Conservation (phyloP, 2,329 filamentous ascomycete genomes). For the Zasmidium citrigriseum region DNA sequence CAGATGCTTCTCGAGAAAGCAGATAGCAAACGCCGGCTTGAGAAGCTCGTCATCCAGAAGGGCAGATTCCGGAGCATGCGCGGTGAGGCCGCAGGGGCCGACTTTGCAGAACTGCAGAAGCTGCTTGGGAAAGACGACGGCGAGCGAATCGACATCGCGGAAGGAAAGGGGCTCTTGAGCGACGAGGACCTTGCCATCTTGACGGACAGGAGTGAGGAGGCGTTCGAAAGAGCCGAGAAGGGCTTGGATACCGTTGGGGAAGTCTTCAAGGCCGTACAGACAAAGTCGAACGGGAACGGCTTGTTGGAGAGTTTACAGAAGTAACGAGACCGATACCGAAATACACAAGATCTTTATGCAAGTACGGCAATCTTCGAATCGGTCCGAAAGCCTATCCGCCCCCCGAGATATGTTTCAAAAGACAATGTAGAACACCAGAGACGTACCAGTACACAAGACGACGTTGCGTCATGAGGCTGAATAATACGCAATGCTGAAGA, state of each 20-base stretch:
- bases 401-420: no score
- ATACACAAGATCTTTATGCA: no score
- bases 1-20: constrained; percentile 83
- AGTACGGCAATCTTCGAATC: no score
- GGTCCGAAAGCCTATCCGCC: no score
- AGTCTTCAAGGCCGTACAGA: constrained; percentile 64
- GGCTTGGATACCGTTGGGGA: constrained; percentile 71
- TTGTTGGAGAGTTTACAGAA: constrained; percentile 52
- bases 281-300: constrained; percentile 57
- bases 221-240: constrained; percentile 72
- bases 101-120: constrained; percentile 50
- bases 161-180: constrained; percentile 68
- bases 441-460: no score
- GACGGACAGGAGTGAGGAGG: constrained; percentile 71
- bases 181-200: constrained; percentile 75
- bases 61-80: constrained; percentile 68
- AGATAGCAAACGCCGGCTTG: constrained; percentile 85
- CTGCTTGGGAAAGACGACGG: constrained; percentile 65
- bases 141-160: constrained; percentile 58
- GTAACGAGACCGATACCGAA: no score
- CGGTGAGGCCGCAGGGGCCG: constrained; percentile 48
- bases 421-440: no score
- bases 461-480: no score
- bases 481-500: no score
- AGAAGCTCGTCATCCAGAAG: constrained; percentile 95